Base-by-base conservation (phyloP, 1,284 basidiomycete genomes). In the Pyrrhoderma noxium region DNA sequence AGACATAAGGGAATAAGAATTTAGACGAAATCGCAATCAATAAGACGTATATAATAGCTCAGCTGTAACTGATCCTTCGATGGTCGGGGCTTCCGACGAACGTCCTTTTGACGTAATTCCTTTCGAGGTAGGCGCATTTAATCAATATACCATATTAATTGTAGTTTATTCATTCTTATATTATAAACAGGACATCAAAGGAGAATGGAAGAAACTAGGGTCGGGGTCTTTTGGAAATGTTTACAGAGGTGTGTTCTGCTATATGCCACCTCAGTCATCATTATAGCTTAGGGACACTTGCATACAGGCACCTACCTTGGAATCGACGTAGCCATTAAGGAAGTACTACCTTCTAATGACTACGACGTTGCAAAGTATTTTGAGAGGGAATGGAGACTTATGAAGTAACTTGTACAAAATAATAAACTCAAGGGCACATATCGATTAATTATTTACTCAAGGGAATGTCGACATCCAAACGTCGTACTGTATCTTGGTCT, bases 321-420 rank as follows among this genome's bases (percentile, higher is more conserved):
- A 2, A 89, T 96, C 58, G 91, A 95, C 59, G 91, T 98, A 23
- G 93, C 93, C 35, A 91, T 97, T 70, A 98, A 98, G 69, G 93
- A 95, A 69, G 89, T 96, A 2, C 74, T 93, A 2, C 89, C 91
- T 0, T 92, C 87, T 13, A 89, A 73, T 13, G 88, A 88, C 58
- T 95, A 96, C 67, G 90, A 95, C 61, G 89, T 97, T 22, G 80
- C 87, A 62, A 99, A 99, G 70, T 98, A 98, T 71, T 96, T 98
- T 68, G 92, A 95, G 63, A 80, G 95, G 34, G 95, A 99, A 75
- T 96, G 93, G 87, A 80, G 91, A 25, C 79, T 98, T 40, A 94
- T 97, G 91, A 92, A 92, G 75, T 79, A 57, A 54, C 64, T 64
- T 23, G 11, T 44, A 37, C 8, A 8, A 11, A 19, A 18, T 45